Evolutionary conservation across 2,329 filamentous ascomycete species (phyloP), one percentile per base, ranked within the genome.

Genomic region (Colletotrichum truncatum): DNA sequence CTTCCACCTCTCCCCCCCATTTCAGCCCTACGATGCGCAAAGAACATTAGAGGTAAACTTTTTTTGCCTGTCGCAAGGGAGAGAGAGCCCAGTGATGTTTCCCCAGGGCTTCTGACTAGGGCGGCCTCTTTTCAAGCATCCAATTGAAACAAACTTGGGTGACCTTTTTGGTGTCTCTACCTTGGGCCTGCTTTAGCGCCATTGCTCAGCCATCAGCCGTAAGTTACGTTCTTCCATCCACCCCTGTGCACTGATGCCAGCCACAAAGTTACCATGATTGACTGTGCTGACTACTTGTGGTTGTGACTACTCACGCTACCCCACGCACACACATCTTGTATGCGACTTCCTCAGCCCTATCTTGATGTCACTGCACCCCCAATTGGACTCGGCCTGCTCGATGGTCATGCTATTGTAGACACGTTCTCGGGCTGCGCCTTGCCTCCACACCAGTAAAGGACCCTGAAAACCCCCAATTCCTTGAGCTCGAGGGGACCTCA

Each of bases 341-440:
- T 51, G 49, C 63, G 30, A 43, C 63, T 56, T 55, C 63, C 28
- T 66, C 64, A 66, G 64, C 59, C 64, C 64, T 66, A 58, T 36
- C 43, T 18, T 18, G 25, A 57, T n/a, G 26, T 46, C 32, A 32
- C 34, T 30, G 21, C 51, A 14, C n/a, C 9, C 4, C 14, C 41
- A 8, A 54, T 26, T 53, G 45, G 55, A 23, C n/a, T 12, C 12
- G 21, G n/a, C 6, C 23, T 39, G 12, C 14, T 23, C 21, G 58
- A 16, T 16, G n/a, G 54, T 32, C 18, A 32, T 26, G 8, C 23
- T 32, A n/a, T 26, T 38, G 26, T 62, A 21, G 26, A 49, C 43
- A 34, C 21, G 16, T 10, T 25, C 26, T 6, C 28, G 23, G 25
- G 23, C 23, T 28, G 21, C 21, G 21, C 41, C 39, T 18, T 43